Percentiles rank a stretch among this genome's conserved stretches.
phyloP scores from a whole-genome alignment of 2,329 filamentous ascomycete species.

The Pseudogymnoascus sp. region DNA sequence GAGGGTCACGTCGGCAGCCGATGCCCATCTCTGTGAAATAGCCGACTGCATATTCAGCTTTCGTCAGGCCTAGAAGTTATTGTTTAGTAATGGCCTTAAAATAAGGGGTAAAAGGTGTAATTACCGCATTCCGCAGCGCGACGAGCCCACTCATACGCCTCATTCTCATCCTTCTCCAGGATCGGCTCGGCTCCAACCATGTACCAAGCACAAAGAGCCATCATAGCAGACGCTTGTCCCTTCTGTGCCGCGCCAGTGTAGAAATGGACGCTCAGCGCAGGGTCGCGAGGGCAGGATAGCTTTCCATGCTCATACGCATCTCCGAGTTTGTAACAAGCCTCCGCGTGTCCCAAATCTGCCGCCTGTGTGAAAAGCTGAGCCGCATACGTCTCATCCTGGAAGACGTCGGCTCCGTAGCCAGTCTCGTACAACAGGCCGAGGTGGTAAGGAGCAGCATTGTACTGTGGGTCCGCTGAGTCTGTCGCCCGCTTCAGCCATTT shows the following conservation, averaged over 20 bases:
- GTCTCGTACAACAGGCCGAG: slow-evolving; percentile 81
- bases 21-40: slow-evolving; percentile 99
- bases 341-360: slow-evolving; percentile 79
- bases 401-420: slow-evolving; percentile 90
- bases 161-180: slow-evolving; percentile 87
- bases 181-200: slow-evolving; percentile 89
- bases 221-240: slow-evolving; percentile 83
- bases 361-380: slow-evolving; percentile 92
- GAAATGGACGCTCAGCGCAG: slow-evolving; percentile 90
- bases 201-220: slow-evolving; percentile 98
- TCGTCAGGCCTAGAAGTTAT: slow-evolving; percentile 28
- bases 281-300: slow-evolving; percentile 79
- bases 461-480: slow-evolving; percentile 82
- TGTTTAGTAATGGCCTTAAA: slow-evolving; percentile 9
- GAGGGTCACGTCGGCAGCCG: slow-evolving; percentile 83
- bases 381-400: slow-evolving; percentile 82
- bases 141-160: slow-evolving; percentile 93
- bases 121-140: slow-evolving; percentile 78
- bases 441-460: slow-evolving; percentile 88
- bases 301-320: slow-evolving; percentile 93
- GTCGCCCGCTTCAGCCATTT: slow-evolving; percentile 94
- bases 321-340: slow-evolving; percentile 83
- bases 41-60: slow-evolving; percentile 88
- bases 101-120: slow-evolving; percentile 25
- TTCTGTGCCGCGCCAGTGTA: slow-evolving; percentile 87